Evolutionary conservation across 805 yeast species (phyloP), one percentile per base, ranked within the genome.

Genomic region (Ogataea corticis): DNA sequence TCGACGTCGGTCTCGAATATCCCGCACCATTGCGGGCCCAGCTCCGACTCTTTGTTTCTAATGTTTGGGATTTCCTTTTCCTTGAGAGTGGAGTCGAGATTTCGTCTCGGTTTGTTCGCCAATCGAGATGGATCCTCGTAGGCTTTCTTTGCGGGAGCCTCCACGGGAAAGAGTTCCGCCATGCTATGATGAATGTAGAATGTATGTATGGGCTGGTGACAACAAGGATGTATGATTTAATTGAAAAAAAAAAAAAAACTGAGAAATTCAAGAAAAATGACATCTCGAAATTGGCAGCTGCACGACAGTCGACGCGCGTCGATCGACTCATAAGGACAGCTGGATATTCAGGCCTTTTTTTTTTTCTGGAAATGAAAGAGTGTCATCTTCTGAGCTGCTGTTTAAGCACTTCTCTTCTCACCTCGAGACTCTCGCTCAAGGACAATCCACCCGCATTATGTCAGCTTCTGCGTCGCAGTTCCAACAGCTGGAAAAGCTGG

Each of bases 401-500:
- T 21, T 9, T 9, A 21, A n/a, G n/a, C n/a, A 5, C 25, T 21
- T 21, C 25, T 21, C 5, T 9, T 6, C 5, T 5, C 5, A 21
- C 25, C 25, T 21, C 25, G 7, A 9, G 5, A 21, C 25, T 4
- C 31, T 28, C 31, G 15, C 13, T 28, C 28, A 28, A 28, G 31
- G 31, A 28, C 13, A 13, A 7, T 35, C 14, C 2, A 21, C 5
- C 25, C 25, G 7, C 30, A 15, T 23, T 4, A 63, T 63, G 68
- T 63, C 69, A 14, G 62, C 62, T 28, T 58, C 70, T 7, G 58
- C 73, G 19, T 70, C 75, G 6, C 76, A 71, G 58, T 68, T 68
- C 49, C 72, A 68, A 45, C 72, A 68, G 65, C 77, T 87, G 44
- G 96, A 89, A 65, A 88, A 88, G 70, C 76, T 88, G 31, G 96